Evolutionary conservation across 1,284 basidiomycete species (phyloP), one percentile per base, ranked within the genome.

Genomic region (Puccinia polysora): DNA sequence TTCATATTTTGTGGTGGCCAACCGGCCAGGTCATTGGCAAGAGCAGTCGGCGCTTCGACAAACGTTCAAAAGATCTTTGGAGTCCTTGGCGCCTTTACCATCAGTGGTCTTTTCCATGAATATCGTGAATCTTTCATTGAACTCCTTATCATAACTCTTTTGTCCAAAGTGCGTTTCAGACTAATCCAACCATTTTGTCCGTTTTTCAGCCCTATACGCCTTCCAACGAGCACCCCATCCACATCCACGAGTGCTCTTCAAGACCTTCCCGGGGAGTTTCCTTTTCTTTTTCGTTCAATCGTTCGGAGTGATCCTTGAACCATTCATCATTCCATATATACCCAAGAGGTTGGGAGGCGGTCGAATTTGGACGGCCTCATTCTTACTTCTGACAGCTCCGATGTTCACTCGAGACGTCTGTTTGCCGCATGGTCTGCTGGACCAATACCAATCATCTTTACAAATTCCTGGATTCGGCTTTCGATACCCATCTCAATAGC

Each of bases 81-180:
- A 15, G 34, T 58, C 25, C 45, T 68, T 23, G 65, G 65, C 12
- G 65, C 36, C 34, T 68, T 68, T 68, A 40, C 40, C 2, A 10
- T 68, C 25, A 68, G 65, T 28, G 65, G 52, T 43, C 52, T 68
- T 6, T 23, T 68, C 2, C 65, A 68, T 68, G 52, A 68, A 56
- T 43, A 58, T 32, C 40, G 65, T 68, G 53, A 56, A 52, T 40
- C 10, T 63, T 49, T 47, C 15, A 5, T 25, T 30, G 12, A 4
- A 5, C 12, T 43, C 25, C 25, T 30, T n/a, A 15, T 15, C 3
- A 30, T 4, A 45, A 47, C 6, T 38, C 23, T 59, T 5, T 8
- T n/a, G 6, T 59, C 56, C 14, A 15, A 15, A 30, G 10, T n/a
- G 43, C 7, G 20, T n/a, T 12, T 12, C 15, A 6, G 36, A 36